A percentile compares a stretch with the other conserved stretches of the same genome.
These are phyloP conservation scores for Rhizopogon sp. DNA, from an alignment of 768 basidiomycete species.

Conservation along the genomic window DNA sequence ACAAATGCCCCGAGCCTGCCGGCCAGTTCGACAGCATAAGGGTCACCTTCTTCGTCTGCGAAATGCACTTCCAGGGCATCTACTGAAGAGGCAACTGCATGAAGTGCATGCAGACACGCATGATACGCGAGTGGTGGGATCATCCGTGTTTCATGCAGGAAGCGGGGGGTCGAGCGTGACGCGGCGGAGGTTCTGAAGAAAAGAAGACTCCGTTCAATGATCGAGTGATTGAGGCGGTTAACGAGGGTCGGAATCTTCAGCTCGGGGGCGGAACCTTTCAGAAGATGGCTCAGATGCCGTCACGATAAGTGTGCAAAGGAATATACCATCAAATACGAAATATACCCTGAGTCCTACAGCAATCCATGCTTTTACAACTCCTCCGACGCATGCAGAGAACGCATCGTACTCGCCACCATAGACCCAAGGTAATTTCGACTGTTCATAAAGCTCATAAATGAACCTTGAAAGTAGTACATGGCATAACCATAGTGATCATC, in stretches of 20 bases:
- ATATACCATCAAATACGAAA: slow-evolving; percentile 83
- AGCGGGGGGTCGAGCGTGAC: slow-evolving; percentile 61
- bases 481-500: slow-evolving; percentile 6
- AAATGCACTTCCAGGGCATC: slow-evolving; percentile 52
- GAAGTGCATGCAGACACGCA: slow-evolving; percentile 54
- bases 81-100: slow-evolving; percentile 29
- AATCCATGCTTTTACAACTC: slow-evolving; percentile 63
- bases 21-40: slow-evolving; percentile 80
- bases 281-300: not conserved
- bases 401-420: slow-evolving; percentile 77
- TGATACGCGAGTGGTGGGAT: slow-evolving; percentile 63
- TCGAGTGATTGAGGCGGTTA: slow-evolving; percentile 51
- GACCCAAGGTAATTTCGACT: slow-evolving; percentile 70
- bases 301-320: not conserved
- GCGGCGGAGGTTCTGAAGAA: slow-evolving; percentile 76
- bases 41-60: slow-evolving; percentile 81
- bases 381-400: slow-evolving; percentile 44
- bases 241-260: slow-evolving; percentile 68
- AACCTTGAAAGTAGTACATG: slow-evolving; percentile 41
- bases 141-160: slow-evolving; percentile 68
- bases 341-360: slow-evolving; percentile 56
- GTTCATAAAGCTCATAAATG: slow-evolving; percentile 62
- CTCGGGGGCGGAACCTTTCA: slow-evolving; percentile 60
- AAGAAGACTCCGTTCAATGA: slow-evolving; percentile 57
- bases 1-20: slow-evolving; percentile 71